Evolutionary conservation across 75 land plant species (phyloP), one percentile per base, ranked within the genome.

Genomic region (Adiantum capillusveneris): DNA sequence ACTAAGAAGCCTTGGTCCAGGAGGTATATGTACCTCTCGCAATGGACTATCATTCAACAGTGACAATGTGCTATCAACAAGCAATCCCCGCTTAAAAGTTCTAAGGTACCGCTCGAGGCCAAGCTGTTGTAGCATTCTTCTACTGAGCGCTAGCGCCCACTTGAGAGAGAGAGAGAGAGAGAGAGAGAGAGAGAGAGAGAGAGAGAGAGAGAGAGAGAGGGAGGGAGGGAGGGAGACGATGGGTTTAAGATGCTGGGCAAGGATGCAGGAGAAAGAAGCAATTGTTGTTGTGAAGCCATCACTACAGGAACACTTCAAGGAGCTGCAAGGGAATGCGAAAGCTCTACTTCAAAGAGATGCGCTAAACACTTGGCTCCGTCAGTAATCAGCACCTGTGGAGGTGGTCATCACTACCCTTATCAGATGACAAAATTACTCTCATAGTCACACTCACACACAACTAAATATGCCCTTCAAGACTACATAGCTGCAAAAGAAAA

Each of bases 1-100:
- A 68, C 87, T 90, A 56, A 90, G 79, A 51, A 90, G 85, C 62
- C 96, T 81, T 46, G 96, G 96, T 43, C 96, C 96, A 37, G 96
- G 96, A 14, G 96, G 96, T 43, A 90, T 84, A 19, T 67, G 78
- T 14, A 74, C 88, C 78, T 90, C 96, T 78, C 72, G 78, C 20
- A 90, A 80, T 13, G 96, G 84, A 64, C 96, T 85, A 52, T 88
- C 94, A 16, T 72, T 88, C 52, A 88, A 75, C 30, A 88, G 75
- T 28, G 83, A 84, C 60, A 88, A 51, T 1, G 94, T 88, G 48
- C 39, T 60, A 50, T 88, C 94, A 19, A 81, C 83, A 43, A 88
- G 80, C 67, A 88, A 24, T 52, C 94, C 90, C 67, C 64, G 82
- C 78, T 79, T 88, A 60, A 88, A 85, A 68, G 85, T 84, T 70